These are phyloP conservation scores for Didymella keratinophila DNA, from an alignment of 2,329 filamentous ascomycete species.

Conservation along the genomic window DNA sequence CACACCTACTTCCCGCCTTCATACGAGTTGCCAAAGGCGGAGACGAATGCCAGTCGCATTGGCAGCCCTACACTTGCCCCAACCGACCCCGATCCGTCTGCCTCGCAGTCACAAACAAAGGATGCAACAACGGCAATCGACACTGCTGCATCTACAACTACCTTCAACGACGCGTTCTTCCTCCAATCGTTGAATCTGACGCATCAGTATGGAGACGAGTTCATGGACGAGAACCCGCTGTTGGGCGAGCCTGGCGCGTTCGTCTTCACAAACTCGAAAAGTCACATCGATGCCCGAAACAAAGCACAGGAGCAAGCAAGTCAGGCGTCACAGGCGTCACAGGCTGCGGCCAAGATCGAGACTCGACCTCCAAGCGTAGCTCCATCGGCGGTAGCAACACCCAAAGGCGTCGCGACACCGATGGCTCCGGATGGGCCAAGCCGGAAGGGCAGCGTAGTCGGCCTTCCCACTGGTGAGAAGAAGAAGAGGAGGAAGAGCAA, in stretches of 20 bases:
- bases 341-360: constrained; percentile 29
- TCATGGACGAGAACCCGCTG: constrained; percentile 69
- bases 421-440: constrained; percentile 28
- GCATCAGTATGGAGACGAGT: constrained; percentile 65
- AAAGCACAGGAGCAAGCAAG: constrained; percentile 45
- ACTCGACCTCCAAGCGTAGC: constrained; percentile 34
- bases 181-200: constrained; percentile 60
- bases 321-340: constrained; percentile 25
- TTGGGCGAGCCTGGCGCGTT: constrained; percentile 70
- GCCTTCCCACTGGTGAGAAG: constrained; percentile 39
- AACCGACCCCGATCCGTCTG: constrained; percentile 37
- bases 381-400: constrained; percentile 42
- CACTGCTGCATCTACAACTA: constrained; percentile 27
- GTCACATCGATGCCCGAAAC: constrained; percentile 53
- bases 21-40: constrained; percentile 49
- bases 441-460: constrained; percentile 38
- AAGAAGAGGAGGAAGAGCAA: constrained; percentile 52
- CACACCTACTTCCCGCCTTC: constrained; percentile 65
- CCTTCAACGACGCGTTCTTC: constrained; percentile 48
- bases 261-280: constrained; percentile 59
- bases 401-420: constrained; percentile 34
- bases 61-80: constrained; percentile 42
- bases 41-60: constrained; percentile 37
- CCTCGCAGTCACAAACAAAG: constrained; percentile 33
- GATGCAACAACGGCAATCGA: constrained; percentile 24